These are phyloP conservation scores for Pichia membranifaciens DNA, from an alignment of 805 yeast species.

Conservation along the genomic window DNA sequence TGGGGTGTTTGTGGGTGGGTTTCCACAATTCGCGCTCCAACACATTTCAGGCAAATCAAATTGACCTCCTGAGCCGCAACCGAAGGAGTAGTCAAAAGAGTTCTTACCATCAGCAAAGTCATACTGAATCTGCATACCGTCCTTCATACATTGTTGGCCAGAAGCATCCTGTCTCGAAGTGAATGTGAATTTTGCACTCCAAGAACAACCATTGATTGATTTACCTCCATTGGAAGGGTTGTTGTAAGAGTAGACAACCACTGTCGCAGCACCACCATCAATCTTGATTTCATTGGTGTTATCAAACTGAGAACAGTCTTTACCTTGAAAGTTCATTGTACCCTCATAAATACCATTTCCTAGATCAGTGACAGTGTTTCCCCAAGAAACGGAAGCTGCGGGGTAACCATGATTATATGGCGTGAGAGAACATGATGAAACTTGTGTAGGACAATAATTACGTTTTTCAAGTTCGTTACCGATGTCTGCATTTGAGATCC, in stretches of 20 bases:
- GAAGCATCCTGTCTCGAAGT: neutral
- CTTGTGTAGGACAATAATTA: too few relatives aligned
- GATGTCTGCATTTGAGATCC: too few relatives aligned
- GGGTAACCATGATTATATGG: neutral
- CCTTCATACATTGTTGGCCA: slow-evolving; percentile 14
- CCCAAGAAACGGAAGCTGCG: neutral
- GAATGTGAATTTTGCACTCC: slow-evolving; percentile 23
- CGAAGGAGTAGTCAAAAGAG: slow-evolving; percentile 22
- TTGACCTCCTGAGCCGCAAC: slow-evolving; percentile 17
- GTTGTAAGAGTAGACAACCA: slow-evolving; percentile 23
- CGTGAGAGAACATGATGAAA: neutral
- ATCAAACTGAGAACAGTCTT: neutral
- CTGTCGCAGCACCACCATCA: slow-evolving; percentile 21
- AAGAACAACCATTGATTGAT: slow-evolving; percentile 21
- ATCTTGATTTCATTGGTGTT: slow-evolving; percentile 33
- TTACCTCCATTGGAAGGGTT: neutral
- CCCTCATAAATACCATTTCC: neutral
- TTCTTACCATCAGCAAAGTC: slow-evolving; percentile 19
- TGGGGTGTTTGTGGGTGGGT: too few relatives aligned
- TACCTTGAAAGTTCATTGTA: slow-evolving; percentile 25
- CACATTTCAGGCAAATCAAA: slow-evolving; percentile 7
- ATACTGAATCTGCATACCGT: slow-evolving; percentile 24
- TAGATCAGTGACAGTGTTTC: neutral
- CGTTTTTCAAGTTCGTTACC: too few relatives aligned
- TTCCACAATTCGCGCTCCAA: too few relatives aligned